Percentiles rank a stretch among this genome's conserved stretches.
These are phyloP conservation scores for Talaromyces sp. DNA, from an alignment of 2,329 filamentous ascomycete species.

Conservation along the genomic window DNA sequence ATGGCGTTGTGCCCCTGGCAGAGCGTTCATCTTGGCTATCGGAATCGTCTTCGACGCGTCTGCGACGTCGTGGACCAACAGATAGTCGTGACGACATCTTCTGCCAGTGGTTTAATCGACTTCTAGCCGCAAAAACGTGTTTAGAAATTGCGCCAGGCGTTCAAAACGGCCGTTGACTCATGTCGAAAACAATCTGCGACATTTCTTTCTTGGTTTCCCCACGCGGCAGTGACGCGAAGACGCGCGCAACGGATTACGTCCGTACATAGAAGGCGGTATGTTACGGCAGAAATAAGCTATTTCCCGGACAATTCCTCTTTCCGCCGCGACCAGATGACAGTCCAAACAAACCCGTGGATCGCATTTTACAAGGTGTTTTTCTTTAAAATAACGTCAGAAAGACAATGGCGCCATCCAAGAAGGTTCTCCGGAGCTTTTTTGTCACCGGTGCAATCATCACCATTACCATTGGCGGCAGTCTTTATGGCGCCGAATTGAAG, in stretches of 20 bases:
- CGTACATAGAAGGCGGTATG: constrained; percentile 2
- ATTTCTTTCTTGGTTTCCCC: not conserved
- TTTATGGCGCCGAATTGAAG: constrained; percentile 58
- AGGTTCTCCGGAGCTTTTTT: constrained; percentile 45
- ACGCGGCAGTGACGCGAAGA: constrained; percentile 9
- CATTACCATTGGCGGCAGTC: constrained; percentile 53
- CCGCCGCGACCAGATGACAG: not conserved
- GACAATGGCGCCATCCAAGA: constrained; percentile 17
- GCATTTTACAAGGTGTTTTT: not conserved
- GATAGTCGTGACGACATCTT: constrained; percentile 6
- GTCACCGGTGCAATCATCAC: constrained; percentile 52
- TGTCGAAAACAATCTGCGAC: not conserved
- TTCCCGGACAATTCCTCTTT: not conserved
- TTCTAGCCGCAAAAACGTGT: not conserved
- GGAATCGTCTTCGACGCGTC: constrained; percentile 18
- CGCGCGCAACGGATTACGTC: not conserved
- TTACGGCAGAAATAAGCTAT: constrained; percentile 14
- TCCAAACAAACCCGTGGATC: not conserved
- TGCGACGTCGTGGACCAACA: constrained; percentile 21
- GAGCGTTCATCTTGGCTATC: constrained; percentile 21
- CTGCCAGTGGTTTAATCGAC: not conserved
- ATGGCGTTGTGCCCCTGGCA: constrained; percentile 16
- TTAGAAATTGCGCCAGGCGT: too few relatives aligned
- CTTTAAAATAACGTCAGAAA: not conserved
- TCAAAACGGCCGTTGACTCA: not conserved